Evolutionary conservation across 2,329 filamentous ascomycete species (phyloP).

Genomic region (Alternaria metachromatica): DNA sequence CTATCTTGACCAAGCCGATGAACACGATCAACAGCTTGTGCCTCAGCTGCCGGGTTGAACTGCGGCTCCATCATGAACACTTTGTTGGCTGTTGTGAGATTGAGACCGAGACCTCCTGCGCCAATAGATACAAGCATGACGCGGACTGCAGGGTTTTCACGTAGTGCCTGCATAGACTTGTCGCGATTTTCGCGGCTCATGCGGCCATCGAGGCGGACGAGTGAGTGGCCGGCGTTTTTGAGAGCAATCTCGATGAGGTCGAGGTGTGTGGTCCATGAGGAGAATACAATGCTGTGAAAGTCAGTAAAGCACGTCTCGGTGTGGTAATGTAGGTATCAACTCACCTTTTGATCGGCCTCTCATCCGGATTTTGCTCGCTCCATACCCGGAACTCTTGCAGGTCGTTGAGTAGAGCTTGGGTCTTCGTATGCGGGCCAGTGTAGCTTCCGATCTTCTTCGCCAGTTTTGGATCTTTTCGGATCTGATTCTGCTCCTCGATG

Average conservation of each 20-base stretch:
- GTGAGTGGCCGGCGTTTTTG: conserved; percentile 68
- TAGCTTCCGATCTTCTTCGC: conserved; percentile 72
- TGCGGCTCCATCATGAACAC: conserved; percentile 99
- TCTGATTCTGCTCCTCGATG: conserved; percentile 63
- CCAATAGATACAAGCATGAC: conserved; percentile 92
- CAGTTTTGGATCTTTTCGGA: conserved; percentile 59
- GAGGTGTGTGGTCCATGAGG: conserved; percentile 92
- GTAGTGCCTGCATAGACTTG: conserved; percentile 78
- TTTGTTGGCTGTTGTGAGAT: conserved; percentile 82
- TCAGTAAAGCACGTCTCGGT: not conserved
- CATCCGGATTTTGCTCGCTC: conserved; percentile 65
- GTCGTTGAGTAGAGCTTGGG: conserved; percentile 78
- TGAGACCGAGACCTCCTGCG: conserved; percentile 89
- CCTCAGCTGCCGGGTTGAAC: conserved; percentile 94
- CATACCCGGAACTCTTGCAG: conserved; percentile 70
- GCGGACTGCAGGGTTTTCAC: conserved; percentile 71
- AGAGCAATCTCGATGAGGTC: conserved; percentile 90
- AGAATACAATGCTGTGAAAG: conserved; percentile 77
- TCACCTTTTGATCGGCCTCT: conserved; percentile 78
- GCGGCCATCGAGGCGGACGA: conserved; percentile 85
- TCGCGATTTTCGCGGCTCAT: conserved; percentile 80
- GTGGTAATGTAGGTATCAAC: not conserved
- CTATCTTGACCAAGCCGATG: conserved; percentile 72
- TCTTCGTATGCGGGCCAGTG: conserved; percentile 89
- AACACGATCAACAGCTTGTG: conserved; percentile 92